A percentile compares a stretch with the other conserved stretches of the same genome.
Evolutionary conservation across 495 filamentous ascomycete genomes (phyloP).

Genomic region (Lasiosphaeris hirsuta): DNA sequence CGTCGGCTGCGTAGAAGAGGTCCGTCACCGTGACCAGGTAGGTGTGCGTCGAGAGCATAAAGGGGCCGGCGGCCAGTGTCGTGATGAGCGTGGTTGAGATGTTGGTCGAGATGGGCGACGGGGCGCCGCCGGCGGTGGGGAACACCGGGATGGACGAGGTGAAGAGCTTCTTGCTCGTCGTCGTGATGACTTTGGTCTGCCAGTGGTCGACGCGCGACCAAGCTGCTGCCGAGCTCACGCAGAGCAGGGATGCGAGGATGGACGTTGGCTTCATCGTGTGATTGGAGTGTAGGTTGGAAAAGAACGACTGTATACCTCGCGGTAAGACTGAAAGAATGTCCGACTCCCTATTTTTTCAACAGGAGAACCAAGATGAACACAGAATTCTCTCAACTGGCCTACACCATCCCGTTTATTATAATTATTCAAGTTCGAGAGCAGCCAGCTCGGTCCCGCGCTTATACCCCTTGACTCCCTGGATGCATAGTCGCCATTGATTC

Average conservation of each 20-base stretch:
- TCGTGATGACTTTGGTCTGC: background rate
- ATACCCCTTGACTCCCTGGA: no score
- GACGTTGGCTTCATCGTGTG: no score
- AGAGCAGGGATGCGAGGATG: background rate
- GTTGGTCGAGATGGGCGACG: background rate
- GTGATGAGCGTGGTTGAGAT: conserved; percentile 5
- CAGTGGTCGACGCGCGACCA: conserved; percentile 4
- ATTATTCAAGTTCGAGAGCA: no score
- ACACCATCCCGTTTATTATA: no score
- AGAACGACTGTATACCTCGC: no score
- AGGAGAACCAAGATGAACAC: no score
- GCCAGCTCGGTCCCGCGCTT: no score
- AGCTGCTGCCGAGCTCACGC: background rate
- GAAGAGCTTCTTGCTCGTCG: background rate
- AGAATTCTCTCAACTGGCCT: no score
- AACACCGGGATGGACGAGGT: background rate
- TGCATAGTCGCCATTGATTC: no score
- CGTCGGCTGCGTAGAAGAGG: background rate
- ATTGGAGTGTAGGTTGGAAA: no score
- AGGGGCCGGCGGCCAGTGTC: background rate
- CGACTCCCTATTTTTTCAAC: no score
- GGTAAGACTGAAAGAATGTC: no score
- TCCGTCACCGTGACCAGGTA: conserved; percentile 1
- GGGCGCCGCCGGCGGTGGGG: background rate
- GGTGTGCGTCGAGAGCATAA: background rate